Evolutionary conservation across 2,329 filamentous ascomycete genomes (phyloP).

Genomic region (Colletotrichum orbiculare): DNA sequence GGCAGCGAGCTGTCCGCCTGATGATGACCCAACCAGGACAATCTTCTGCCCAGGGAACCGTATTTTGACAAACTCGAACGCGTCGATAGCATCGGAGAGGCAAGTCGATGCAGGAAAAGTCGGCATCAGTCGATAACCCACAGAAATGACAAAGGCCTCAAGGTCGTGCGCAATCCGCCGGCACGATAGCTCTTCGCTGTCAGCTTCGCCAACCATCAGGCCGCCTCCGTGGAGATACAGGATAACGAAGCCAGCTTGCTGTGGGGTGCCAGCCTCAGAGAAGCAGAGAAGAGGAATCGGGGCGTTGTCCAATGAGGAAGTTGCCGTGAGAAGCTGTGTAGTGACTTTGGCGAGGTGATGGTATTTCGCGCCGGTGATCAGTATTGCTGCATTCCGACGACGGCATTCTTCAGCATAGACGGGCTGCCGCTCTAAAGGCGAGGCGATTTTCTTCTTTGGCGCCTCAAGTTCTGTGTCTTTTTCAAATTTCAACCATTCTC

Average conservation of each 20-base stretch:
- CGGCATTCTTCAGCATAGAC: conserved; percentile 55
- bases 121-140: conserved; percentile 59
- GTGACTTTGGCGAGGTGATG: conserved; percentile 49
- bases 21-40: conserved; percentile 58
- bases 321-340: conserved; percentile 43
- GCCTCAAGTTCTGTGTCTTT: conserved; percentile 42
- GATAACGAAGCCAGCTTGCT: conserved; percentile 43
- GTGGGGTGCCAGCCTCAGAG: conserved; percentile 29
- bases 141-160: conserved; percentile 52
- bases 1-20: conserved; percentile 60
- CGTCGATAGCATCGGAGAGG: conserved; percentile 54
- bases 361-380: conserved; percentile 49
- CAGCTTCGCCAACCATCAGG: conserved; percentile 58
- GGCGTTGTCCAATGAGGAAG: conserved; percentile 47
- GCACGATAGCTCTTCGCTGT: conserved; percentile 61
- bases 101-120: conserved; percentile 51
- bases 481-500: conserved; percentile 54
- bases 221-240: conserved; percentile 63
- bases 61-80: conserved; percentile 43
- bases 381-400: conserved; percentile 49
- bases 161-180: conserved; percentile 51
- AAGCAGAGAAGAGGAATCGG: conserved; percentile 52
- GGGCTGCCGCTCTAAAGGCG: conserved; percentile 48
- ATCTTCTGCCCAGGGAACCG: conserved; percentile 39
- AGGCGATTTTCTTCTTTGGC: conserved; percentile 42